Conservation (phyloP, 2,329 filamentous ascomycete genomes). For the Phaeosphaeriaceae sp. region DNA sequence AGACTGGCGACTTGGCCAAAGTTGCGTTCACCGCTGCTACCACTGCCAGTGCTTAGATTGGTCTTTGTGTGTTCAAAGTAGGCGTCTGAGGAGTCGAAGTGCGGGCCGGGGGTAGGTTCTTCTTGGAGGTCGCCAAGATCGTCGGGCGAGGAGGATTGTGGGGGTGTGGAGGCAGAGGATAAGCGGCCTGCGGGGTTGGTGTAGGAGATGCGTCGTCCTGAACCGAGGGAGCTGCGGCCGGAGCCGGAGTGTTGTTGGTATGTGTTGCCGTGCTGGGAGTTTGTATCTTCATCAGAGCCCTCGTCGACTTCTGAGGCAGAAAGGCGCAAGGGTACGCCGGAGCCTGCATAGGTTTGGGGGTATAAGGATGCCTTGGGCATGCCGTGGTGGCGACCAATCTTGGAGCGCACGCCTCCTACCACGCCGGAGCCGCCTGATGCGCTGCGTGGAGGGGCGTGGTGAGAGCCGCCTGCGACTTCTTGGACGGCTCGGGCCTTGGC, state of each 20-base stretch:
- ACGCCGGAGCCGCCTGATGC: conserved; percentile 48
- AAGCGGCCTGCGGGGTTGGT: conserved; percentile 53
- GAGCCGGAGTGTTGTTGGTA: conserved; percentile 75
- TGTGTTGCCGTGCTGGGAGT: conserved; percentile 42
- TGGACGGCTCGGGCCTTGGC: conserved; percentile 86
- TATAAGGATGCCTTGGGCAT: conserved; percentile 82
- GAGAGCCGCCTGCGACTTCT: conserved; percentile 73
- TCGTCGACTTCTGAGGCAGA: conserved; percentile 96
- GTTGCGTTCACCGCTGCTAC: conserved; percentile 52
- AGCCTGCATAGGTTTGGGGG: conserved; percentile 75
- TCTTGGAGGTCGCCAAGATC: conserved; percentile 50
- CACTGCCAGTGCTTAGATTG: conserved; percentile 52
- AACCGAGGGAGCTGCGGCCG: conserved; percentile 70
- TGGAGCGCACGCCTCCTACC: conserved; percentile 69
- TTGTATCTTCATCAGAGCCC: conserved; percentile 77
- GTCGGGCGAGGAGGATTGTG: conserved; percentile 49
- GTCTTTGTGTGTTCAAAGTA: conserved; percentile 54
- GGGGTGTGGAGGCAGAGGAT: conserved; percentile 61
- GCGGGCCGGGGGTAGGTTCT: conserved; percentile 56
- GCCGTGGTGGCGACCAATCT: conserved; percentile 81
- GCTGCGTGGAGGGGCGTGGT: conserved; percentile 45
- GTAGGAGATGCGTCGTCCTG: conserved; percentile 46
- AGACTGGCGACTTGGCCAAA: conserved; percentile 63
- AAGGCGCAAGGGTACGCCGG: conserved; percentile 86
- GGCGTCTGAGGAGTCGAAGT: conserved; percentile 41